Conservation (phyloP, 108 stramenopile species). For the Skeletonema tropicum region DNA sequence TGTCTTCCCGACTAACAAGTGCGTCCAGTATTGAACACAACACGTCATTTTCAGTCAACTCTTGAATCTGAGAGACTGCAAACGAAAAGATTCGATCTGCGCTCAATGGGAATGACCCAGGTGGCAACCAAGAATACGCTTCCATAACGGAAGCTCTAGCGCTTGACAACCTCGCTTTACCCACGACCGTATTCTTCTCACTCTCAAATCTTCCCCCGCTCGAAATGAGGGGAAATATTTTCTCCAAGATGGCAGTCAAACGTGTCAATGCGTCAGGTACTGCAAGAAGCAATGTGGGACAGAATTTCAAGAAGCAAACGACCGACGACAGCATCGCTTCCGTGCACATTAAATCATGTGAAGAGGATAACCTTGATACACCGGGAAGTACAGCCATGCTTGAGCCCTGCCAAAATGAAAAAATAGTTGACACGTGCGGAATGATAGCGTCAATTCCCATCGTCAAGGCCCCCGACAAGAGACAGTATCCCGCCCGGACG, state of each 20-base stretch:
- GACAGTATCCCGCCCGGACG: conserved; percentile 73
- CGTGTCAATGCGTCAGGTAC: conserved; percentile 84
- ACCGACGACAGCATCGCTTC: conserved; percentile 74
- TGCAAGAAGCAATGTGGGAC: conserved; percentile 74
- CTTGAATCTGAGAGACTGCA: conserved; percentile 75
- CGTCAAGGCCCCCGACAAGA: conserved; percentile 72
- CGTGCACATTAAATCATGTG: conserved; percentile 75
- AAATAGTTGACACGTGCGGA: conserved; percentile 60
- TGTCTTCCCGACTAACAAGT: conserved; percentile 71
- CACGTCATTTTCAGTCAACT: conserved; percentile 55
- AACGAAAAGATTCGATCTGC: conserved; percentile 83
- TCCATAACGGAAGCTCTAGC: conserved; percentile 84
- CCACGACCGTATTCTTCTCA: conserved; percentile 45
- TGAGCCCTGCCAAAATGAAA: conserved; percentile 71
- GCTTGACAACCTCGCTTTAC: conserved; percentile 62
- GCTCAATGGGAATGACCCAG: conserved; percentile 84
- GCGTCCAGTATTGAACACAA: conserved; percentile 72
- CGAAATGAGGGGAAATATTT: conserved; percentile 66
- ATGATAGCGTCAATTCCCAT: conserved; percentile 67
- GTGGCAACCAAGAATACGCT: conserved; percentile 89
- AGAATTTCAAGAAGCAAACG: conserved; percentile 75
- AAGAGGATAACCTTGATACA: conserved; percentile 51
- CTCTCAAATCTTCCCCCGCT: conserved; percentile 66
- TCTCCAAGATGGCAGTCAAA: conserved; percentile 71
- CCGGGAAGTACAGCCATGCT: conserved; percentile 39